Evolutionary conservation across 2,329 filamentous ascomycete species (phyloP), one percentile per base, ranked within the genome.

Genomic region (Pseudogymnoascus pannorum): DNA sequence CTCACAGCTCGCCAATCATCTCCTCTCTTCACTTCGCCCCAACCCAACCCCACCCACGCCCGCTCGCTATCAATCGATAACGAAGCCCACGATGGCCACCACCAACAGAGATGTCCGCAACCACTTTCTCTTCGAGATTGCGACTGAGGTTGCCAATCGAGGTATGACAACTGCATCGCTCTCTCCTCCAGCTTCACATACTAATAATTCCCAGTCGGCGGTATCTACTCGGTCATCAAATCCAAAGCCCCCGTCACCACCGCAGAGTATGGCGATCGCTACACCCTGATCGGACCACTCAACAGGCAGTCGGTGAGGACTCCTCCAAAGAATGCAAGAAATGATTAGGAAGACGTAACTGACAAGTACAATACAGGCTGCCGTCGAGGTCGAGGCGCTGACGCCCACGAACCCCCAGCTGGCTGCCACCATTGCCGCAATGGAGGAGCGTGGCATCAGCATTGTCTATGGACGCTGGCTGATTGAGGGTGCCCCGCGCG

Each of bases 151-250:
- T 69, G 94, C 94, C 65, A 96, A 97, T 81, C 86, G 94, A 83
- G 91, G 91, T 93, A 81, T 68, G 80, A 75, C n/a, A 2, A 18
- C 36, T 44, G 36, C 63, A 1, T 29, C 54, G n/a, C 4, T 4
- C 2, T n/a, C 36, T 57, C 42, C 48, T 26, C 22, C 16, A 51
- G 33, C 3, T n/a, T 26, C 6, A 26, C 26, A 57, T 60, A 38
- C 64, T 69, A 51, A 68, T 58, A 2, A 24, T 4, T 5, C 20
- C 35, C 42, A 95, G 94, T 99, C 64, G 94, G 94, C 72, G 94
- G 94, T 70, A 99, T 99, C 78, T 99, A 99, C 81, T 97, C 93
- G 14, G 94, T 99, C 67, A 87, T 99, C 77, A 99, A 99, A 77
- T 99, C 94, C 64, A 99, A 99, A 77, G 93, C 94, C 36, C 93